Evolutionary conservation across 2,329 filamentous ascomycete species (phyloP), one percentile per base, ranked within the genome.

Genomic region (Xylaria sp.): DNA sequence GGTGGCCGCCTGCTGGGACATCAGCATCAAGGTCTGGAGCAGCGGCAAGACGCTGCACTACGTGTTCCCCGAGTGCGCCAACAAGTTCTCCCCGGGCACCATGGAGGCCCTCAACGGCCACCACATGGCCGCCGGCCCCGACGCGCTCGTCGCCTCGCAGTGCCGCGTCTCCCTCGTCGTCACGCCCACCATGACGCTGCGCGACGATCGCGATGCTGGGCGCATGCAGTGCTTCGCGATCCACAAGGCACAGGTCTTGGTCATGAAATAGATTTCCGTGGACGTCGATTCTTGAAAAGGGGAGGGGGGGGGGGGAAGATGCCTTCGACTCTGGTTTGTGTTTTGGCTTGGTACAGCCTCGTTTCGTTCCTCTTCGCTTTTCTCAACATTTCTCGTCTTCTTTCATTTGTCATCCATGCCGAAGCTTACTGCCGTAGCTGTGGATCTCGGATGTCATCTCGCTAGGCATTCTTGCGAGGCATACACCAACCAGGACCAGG

Each of bases 11-110:
- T 71, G 73, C 5, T 76, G 68, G 67, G 74, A 75, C 49, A 72
- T 77, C 51, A 74, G 72, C 55, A 58, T 72, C 36, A 73, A 75
- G 56, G 64, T 76, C 25, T 78, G 77, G 77, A 72, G 67, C 38
- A 75, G 74, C 3, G 71, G 73, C 38, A 72, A 74, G 69, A 77
- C 75, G 0, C 57, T 78, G 1, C 73, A 77, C 54, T 78, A 72
- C 70, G 69, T 67, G 33, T 78, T 78, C 68, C 73, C 76, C 22
- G 73, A 75, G 9, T 74, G 72, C 22, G 77, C 71, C 6, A 57
- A 22, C 56, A 74, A 73, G 63, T 77, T 72, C 62, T 57, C 68
- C 2, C 61, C 63, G 3, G 71, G 63, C n/a, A 73, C 71, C 17
- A 77, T 77, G 76, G 66, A 73, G 9, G 70, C 74, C 0, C 17